Conservation (phyloP, 495 filamentous ascomycete genomes). For the Lophiostoma macrostomum region DNA sequence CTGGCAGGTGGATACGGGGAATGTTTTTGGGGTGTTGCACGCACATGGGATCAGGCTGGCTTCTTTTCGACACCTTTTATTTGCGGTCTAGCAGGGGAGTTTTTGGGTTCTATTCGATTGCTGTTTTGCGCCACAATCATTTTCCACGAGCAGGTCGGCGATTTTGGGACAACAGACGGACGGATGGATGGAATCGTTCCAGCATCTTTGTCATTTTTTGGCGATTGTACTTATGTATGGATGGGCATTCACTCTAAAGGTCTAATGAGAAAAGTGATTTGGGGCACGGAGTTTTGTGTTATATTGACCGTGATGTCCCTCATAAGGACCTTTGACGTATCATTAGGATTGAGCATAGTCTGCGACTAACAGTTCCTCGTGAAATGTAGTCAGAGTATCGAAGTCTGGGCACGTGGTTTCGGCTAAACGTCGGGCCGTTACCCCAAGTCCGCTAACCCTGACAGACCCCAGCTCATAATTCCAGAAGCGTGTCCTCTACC, state of each 20-base stretch:
- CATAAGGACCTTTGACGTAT: neutral
- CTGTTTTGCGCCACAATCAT: neutral
- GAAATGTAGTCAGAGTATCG: neutral
- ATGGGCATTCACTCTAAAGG: slow-evolving; percentile 5
- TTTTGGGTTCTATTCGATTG: neutral
- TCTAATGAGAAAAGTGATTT: slow-evolving; percentile 31
- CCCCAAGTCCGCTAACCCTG: slow-evolving; percentile 21
- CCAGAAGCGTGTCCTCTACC: slow-evolving; percentile 33
- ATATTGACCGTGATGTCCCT: neutral
- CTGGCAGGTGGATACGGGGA: neutral
- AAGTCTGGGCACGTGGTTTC: neutral
- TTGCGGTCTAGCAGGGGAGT: neutral
- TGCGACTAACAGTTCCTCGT: neutral
- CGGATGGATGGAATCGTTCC: slow-evolving; percentile 5
- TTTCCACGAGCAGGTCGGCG: slow-evolving; percentile 2
- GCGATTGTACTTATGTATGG: slow-evolving; percentile 19
- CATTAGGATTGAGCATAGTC: neutral
- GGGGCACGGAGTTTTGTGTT: neutral
- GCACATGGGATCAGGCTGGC: slow-evolving; percentile 10
- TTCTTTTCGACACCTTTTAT: slow-evolving; percentile 1
- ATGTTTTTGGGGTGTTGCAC: slow-evolving; percentile 7
- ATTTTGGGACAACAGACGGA: neutral
- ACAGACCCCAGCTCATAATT: slow-evolving; percentile 24
- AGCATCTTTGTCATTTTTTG: slow-evolving; percentile 16
- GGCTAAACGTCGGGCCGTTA: neutral